A percentile compares a stretch with the other conserved stretches of the same genome.
These are phyloP conservation scores for Hortaea werneckii DNA, from an alignment of 2,329 filamentous ascomycete genomes.

Conservation along the genomic window DNA sequence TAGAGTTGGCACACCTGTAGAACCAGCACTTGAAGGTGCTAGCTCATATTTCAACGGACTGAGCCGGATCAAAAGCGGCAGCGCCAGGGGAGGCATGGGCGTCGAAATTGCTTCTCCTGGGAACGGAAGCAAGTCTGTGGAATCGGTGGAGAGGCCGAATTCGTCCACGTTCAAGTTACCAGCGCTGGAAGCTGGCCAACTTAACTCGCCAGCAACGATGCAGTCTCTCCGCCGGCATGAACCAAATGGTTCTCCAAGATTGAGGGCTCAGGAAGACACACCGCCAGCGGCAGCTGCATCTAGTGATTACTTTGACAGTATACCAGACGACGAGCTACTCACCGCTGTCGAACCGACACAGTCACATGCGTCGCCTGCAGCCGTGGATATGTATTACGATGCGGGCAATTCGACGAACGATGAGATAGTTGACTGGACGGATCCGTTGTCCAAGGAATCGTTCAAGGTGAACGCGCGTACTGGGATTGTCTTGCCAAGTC, in stretches of 20 bases:
- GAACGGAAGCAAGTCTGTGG: too few relatives aligned
- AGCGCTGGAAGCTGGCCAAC: background rate
- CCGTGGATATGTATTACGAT: constrained; percentile 2
- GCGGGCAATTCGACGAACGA: constrained; percentile 11
- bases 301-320: constrained; percentile 20
- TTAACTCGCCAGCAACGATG: too few relatives aligned
- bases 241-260: background rate
- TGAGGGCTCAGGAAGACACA: background rate
- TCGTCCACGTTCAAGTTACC: background rate
- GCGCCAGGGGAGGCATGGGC: background rate
- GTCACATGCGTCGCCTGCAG: background rate
- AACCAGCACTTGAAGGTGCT: background rate
- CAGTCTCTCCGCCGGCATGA: too few relatives aligned
- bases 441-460: constrained; percentile 47
- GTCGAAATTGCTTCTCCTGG: background rate
- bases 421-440: constrained; percentile 46
- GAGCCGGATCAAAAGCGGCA: constrained; percentile 36
- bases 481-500: constrained; percentile 30
- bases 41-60: constrained; percentile 24
- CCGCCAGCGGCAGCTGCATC: background rate
- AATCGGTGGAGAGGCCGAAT: background rate
- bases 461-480: constrained; percentile 47
- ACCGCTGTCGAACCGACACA: constrained; percentile 4
- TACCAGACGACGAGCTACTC: constrained; percentile 15
- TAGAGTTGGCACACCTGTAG: background rate